Percentiles rank a stretch among this genome's conserved stretches.
phyloP scores from a whole-genome alignment of 1,284 basidiomycete species.

The Boletellus dicymbophilus region DNA sequence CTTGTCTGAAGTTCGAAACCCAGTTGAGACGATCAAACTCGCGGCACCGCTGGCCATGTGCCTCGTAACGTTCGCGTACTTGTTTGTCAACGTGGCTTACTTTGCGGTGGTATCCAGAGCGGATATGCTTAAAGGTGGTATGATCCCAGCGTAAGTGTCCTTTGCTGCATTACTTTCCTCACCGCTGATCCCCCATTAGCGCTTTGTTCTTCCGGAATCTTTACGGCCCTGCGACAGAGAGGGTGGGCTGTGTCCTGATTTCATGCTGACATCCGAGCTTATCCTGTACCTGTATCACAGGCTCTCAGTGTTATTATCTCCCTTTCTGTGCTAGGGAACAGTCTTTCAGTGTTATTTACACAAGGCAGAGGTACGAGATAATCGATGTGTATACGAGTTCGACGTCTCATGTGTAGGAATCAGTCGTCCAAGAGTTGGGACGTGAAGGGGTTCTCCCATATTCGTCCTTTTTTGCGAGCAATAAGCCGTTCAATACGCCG shows the following conservation, averaged over 20 bases:
- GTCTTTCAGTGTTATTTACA: constrained; percentile 60
- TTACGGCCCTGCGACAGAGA: constrained; percentile 58
- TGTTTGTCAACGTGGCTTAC: constrained; percentile 68
- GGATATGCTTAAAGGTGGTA: constrained; percentile 62
- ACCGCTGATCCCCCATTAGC: constrained; percentile 30
- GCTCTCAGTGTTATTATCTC: constrained; percentile 61
- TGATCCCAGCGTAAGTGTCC: constrained; percentile 58
- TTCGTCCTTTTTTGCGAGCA: constrained; percentile 62
- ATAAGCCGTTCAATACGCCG: constrained; percentile 63
- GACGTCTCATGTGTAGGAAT: not conserved
- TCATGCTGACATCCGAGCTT: not conserved
- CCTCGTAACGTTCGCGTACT: constrained; percentile 53
- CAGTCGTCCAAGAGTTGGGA: constrained; percentile 72
- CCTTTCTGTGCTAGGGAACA: constrained; percentile 61
- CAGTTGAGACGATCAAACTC: constrained; percentile 63
- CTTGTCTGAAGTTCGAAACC: constrained; percentile 66
- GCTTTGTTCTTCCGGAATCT: constrained; percentile 71
- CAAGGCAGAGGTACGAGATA: constrained; percentile 55
- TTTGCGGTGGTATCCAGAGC: constrained; percentile 66
- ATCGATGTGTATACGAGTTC: not conserved
- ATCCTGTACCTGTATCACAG: constrained; percentile 36
- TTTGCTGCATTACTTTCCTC: not conserved
- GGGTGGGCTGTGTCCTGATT: constrained; percentile 35
- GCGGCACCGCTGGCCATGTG: constrained; percentile 66
- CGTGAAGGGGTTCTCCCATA: constrained; percentile 66